Percentiles rank a stretch among this genome's conserved stretches.
phyloP scores from a whole-genome alignment of 106 monocot species.

The Phalaenopsis equestris region DNA sequence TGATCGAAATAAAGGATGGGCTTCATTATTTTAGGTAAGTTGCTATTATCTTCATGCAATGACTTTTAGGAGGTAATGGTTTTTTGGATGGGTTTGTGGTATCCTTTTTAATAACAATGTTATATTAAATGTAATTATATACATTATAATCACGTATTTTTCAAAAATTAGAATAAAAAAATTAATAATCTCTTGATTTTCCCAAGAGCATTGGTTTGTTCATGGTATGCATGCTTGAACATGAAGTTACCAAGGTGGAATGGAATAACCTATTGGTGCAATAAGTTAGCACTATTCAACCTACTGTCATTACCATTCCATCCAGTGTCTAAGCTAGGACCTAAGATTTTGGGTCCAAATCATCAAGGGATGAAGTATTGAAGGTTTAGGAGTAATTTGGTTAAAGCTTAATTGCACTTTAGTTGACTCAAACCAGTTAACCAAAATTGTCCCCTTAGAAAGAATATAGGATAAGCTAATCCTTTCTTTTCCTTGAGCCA shows the following conservation, averaged over 20 bases:
- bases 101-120: neutral
- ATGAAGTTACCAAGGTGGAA: conserved; percentile 1
- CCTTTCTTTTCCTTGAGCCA: no score
- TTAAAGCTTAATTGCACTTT: neutral
- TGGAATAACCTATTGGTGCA: neutral
- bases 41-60: neutral
- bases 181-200: neutral
- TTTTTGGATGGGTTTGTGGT: neutral
- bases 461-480: no score
- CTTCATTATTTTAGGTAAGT: conserved; percentile 74
- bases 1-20: conserved; percentile 69
- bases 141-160: no score
- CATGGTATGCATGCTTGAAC: neutral
- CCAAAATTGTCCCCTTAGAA: no score
- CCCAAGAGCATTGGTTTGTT: neutral
- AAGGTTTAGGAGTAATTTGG: neutral
- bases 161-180: neutral
- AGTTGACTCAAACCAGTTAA: no score
- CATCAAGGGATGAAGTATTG: neutral
- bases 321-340: neutral
- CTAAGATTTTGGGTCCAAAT: neutral
- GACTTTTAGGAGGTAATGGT: neutral
- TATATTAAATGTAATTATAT: neutral
- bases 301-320: neutral
- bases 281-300: neutral